Conservation (phyloP, 164 flowering plant genomes). For the Akebia trifoliata region DNA sequence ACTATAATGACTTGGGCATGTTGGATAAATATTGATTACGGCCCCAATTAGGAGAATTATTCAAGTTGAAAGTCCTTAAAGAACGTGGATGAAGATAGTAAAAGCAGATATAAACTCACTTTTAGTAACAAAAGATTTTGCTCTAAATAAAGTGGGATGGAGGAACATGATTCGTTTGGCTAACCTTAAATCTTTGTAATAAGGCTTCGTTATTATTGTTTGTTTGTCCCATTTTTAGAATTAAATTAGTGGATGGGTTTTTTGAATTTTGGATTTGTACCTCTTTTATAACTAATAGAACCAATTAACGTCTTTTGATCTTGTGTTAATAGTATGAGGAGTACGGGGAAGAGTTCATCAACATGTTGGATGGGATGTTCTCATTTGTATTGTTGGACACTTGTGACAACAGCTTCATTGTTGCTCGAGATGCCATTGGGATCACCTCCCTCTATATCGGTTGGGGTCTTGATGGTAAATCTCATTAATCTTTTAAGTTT, state of each 20-base stretch:
- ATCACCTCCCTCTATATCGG: conserved; percentile 91
- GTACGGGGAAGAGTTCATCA: conserved; percentile 76
- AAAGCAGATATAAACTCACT: too few species aligned
- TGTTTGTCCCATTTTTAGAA: too few species aligned
- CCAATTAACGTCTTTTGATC: background rate
- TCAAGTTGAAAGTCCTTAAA: too few species aligned
- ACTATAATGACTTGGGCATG: too few species aligned
- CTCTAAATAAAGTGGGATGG: too few species aligned
- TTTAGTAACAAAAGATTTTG: too few species aligned
- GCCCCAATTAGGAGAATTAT: too few species aligned
- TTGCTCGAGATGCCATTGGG: conserved; percentile 89
- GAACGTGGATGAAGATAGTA: too few species aligned
- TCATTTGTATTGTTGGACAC: conserved; percentile 88
- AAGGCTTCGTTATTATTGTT: too few species aligned
- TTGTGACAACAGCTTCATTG: conserved; percentile 79
- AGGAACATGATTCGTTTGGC: too few species aligned
- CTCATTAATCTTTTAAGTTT: background rate
- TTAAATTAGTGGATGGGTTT: background rate
- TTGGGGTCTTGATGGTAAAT: conserved; percentile 92
- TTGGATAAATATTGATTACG: too few species aligned
- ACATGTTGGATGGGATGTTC: conserved; percentile 94
- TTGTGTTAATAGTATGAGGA: conserved; percentile 63
- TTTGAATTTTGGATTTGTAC: background rate
- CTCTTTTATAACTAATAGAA: background rate
- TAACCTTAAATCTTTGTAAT: too few species aligned